phyloP scores from a whole-genome alignment of 108 stramenopile genomes.

The Seminavis robusta region DNA sequence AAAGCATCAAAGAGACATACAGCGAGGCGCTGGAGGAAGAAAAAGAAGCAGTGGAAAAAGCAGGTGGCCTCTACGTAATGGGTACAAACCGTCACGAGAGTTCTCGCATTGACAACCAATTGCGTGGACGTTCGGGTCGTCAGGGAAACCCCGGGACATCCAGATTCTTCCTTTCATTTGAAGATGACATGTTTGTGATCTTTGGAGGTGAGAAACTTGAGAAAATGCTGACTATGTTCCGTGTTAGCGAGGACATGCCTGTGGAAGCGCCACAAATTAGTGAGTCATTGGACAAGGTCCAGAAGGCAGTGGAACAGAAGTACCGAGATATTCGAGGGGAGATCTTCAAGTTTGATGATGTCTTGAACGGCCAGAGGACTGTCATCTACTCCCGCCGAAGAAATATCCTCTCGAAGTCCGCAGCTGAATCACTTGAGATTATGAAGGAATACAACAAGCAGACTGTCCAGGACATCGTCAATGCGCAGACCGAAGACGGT shows the following conservation, averaged over 20 bases:
- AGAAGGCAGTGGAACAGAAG: slow-evolving; percentile 82
- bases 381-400: slow-evolving; percentile 71
- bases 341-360: slow-evolving; percentile 84
- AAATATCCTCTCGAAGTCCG: slow-evolving; percentile 47
- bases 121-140: slow-evolving; percentile 92
- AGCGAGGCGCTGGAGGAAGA: slow-evolving; percentile 68
- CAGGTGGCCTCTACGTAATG: slow-evolving; percentile 94
- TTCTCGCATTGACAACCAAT: slow-evolving; percentile 90
- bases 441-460: slow-evolving; percentile 65
- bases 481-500: slow-evolving; percentile 62
- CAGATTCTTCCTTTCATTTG: slow-evolving; percentile 91
- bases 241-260: slow-evolving; percentile 90
- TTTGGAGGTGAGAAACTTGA: slow-evolving; percentile 83
- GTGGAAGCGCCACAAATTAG: slow-evolving; percentile 85
- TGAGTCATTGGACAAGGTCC: slow-evolving; percentile 81
- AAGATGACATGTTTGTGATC: slow-evolving; percentile 96
- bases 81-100: slow-evolving; percentile 95
- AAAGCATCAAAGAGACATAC: slow-evolving; percentile 73
- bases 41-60: slow-evolving; percentile 68
- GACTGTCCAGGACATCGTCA: slow-evolving; percentile 71
- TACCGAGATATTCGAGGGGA: slow-evolving; percentile 81
- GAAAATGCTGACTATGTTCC: slow-evolving; percentile 83
- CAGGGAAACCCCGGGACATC: slow-evolving; percentile 95
- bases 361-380: slow-evolving; percentile 72
- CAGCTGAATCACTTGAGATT: slow-evolving; percentile 51